Base-by-base conservation (phyloP, 1,139 yeast species). In the Saccharomycopsis hybrid region DNA sequence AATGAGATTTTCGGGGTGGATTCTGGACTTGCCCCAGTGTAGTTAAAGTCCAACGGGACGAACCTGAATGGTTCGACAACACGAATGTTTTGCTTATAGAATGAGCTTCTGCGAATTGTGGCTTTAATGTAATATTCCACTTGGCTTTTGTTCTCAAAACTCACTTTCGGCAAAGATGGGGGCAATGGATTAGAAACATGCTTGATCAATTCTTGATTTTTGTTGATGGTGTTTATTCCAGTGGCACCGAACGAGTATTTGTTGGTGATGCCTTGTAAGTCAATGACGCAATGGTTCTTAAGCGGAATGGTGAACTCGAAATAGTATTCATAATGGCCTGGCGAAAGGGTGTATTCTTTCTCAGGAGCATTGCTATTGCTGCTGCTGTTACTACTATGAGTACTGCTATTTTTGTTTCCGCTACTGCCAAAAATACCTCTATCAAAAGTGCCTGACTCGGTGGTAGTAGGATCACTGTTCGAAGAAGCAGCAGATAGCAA, bases 101-200 rank as follows among this genome's bases (percentile, higher is more conserved):
- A 59, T 4, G 76, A 68, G 2, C 76, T 63, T 48, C 80, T 58
- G 50, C 72, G 74, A 49, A 77, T 76, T 0, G 80, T 76, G 7
- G 70, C 81, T 58, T 76, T 76, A 38, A 77, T 68, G 56, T 69
- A 76, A 57, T 77, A 77, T 45, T 68, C 65, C 41, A 77, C 60
- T n/a, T 25, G 3, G 32, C 38, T 43, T 2, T 37, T 33, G 32
- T 41, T 35, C 5, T 42, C 25, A 7, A 27, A 25, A 2, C 18
- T 25, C 25, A 36, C n/a, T 11, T 27, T 39, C 7, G 42, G 40
- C n/a, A 48, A 13, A n/a, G 50, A 32, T 13, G 51, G 46, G 4
- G 53, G 53, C 7, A 47, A 43, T 4, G 36, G 30, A 25, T 31
- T 9, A 11, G 47, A 44, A 11, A 45, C 50, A 40, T 52, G 55